Conservation (phyloP, 108 stramenopile genomes). For the Skeletonema costatum region DNA sequence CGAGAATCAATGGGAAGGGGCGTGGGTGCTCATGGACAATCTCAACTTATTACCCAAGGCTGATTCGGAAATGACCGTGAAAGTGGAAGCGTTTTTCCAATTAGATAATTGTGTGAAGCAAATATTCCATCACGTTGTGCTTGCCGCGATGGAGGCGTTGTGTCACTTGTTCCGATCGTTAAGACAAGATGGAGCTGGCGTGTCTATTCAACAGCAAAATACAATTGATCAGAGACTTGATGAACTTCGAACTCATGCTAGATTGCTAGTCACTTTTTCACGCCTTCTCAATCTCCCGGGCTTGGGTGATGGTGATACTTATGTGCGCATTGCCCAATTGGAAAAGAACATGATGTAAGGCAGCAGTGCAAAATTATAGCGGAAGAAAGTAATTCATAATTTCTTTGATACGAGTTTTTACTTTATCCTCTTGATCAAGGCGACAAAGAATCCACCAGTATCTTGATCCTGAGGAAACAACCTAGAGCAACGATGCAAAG, state of each 20-base stretch:
- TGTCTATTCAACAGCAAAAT: slow-evolving; percentile 14
- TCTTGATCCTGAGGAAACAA: slow-evolving; percentile 96
- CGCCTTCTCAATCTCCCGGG: slow-evolving; percentile 54
- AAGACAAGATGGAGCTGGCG: slow-evolving; percentile 15
- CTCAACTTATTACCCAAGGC: slow-evolving; percentile 33
- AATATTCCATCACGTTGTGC: slow-evolving; percentile 48
- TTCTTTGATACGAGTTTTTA: neutral
- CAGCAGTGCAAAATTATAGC: neutral
- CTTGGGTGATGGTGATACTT: slow-evolving; percentile 37
- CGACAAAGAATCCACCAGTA: slow-evolving; percentile 97
- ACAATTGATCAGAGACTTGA: slow-evolving; percentile 46
- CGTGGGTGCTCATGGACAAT: slow-evolving; percentile 46
- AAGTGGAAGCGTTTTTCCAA: slow-evolving; percentile 38
- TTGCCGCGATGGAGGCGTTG: slow-evolving; percentile 48
- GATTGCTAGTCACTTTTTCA: slow-evolving; percentile 73
- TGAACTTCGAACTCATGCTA: slow-evolving; percentile 59
- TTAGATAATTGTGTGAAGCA: slow-evolving; percentile 35
- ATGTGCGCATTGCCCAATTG: slow-evolving; percentile 46
- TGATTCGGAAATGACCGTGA: slow-evolving; percentile 42
- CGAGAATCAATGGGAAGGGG: slow-evolving; percentile 56
- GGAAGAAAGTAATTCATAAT: neutral
- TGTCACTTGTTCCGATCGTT: slow-evolving; percentile 40
- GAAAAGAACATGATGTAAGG: slow-evolving; percentile 56
- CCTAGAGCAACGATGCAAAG: slow-evolving; percentile 71
- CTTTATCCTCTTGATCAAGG: slow-evolving; percentile 65